A percentile compares a stretch with the other conserved stretches of the same genome.
phyloP scores from a whole-genome alignment of 345 rosid genomes.

The Citropsis articulata region DNA sequence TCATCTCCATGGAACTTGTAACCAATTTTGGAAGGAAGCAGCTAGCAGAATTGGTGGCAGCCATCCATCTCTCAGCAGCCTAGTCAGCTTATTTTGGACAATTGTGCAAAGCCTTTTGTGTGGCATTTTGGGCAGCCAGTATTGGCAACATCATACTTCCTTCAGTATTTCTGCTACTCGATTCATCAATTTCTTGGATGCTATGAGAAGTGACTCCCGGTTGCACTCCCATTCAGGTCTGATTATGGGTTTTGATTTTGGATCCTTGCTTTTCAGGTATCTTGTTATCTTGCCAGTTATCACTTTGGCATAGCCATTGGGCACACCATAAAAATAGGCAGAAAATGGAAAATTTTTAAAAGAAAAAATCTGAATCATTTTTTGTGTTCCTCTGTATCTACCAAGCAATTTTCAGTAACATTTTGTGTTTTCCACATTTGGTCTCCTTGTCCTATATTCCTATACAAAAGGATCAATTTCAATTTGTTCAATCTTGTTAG shows the following conservation, averaged over 20 bases:
- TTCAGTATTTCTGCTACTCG: not conserved
- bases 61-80: slow-evolving; percentile 30
- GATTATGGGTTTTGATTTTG: not conserved
- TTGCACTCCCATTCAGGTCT: not conserved
- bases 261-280: not conserved
- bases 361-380: slow-evolving; percentile 2
- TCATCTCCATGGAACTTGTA: slow-evolving; percentile 79
- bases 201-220: not conserved
- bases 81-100: not conserved
- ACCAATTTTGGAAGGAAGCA: slow-evolving; percentile 53
- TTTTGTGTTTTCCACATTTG: not conserved
- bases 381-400: not conserved
- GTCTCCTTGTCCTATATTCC: not conserved
- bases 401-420: not conserved
- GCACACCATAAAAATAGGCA: not conserved
- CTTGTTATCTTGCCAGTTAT: not conserved
- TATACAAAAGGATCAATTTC: not conserved
- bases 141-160: slow-evolving; percentile 4
- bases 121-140: slow-evolving; percentile 10
- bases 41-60: slow-evolving; percentile 56
- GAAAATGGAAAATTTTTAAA: not conserved
- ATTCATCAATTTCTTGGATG: not conserved
- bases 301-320: not conserved
- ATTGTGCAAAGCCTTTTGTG: not conserved
- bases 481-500: not conserved